These are phyloP conservation scores for Arctostaphylos glauca DNA, from an alignment of 148 eudicot species.

Conservation along the genomic window DNA sequence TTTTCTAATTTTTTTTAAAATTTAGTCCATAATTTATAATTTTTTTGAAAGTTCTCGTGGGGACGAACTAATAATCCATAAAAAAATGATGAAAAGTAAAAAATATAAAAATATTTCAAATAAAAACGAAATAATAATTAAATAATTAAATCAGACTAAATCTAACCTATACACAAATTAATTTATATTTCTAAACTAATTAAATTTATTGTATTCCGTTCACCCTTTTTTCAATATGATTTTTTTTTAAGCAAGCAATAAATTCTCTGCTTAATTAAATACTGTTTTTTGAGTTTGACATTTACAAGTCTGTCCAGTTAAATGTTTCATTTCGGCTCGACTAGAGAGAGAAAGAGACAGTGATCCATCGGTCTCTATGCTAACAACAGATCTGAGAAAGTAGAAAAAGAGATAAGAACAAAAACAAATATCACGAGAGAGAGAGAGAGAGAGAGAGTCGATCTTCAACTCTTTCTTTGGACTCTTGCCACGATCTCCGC, in stretches of 20 bases:
- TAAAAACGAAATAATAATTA: too few relatives aligned
- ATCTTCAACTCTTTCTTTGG: conserved; percentile 23
- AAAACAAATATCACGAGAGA: conserved; percentile 15
- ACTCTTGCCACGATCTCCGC: conserved; percentile 15
- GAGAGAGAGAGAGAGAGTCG: conserved; percentile 3
- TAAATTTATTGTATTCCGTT: neutral
- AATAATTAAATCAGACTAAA: too few relatives aligned
- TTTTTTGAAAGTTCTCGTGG: too few relatives aligned
- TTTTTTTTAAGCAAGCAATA: neutral
- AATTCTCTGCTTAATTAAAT: neutral
- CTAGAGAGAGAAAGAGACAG: neutral
- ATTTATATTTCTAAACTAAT: neutral
- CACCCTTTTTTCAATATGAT: neutral
- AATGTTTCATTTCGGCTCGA: neutral
- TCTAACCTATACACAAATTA: too few relatives aligned
- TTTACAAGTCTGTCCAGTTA: neutral
- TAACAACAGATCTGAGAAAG: conserved; percentile 11
- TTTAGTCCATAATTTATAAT: too few relatives aligned
- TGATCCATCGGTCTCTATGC: neutral
- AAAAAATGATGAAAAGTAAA: too few relatives aligned
- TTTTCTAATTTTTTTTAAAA: too few relatives aligned
- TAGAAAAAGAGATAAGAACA: conserved; percentile 7
- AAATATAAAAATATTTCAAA: too few relatives aligned
- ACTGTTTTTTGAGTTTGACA: neutral
- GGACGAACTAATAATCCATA: too few relatives aligned